Percentiles rank a stretch among this genome's conserved stretches.
Evolutionary conservation across 2,329 filamentous ascomycete genomes (phyloP).

Genomic region (Penicillium oxalicum): DNA sequence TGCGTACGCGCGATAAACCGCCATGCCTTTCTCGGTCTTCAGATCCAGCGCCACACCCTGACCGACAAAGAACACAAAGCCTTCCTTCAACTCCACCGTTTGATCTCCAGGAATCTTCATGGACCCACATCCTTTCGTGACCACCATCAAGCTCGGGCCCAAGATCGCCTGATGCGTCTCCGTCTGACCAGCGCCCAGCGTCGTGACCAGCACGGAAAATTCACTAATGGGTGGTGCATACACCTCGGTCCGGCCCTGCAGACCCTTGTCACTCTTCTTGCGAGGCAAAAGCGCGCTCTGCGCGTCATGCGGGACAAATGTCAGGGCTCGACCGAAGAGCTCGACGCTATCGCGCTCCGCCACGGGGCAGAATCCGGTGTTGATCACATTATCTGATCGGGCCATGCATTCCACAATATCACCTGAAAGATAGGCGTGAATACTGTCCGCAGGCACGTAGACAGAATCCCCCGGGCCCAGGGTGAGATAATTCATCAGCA

Average conservation of each 20-base stretch:
- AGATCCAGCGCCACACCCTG: conserved; percentile 49
- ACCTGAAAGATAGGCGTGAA: conserved; percentile 66
- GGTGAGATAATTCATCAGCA: conserved; percentile 68
- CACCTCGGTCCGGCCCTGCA: conserved; percentile 55
- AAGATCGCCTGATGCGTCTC: conserved; percentile 52
- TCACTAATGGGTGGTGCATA: conserved; percentile 65
- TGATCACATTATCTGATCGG: conserved; percentile 66
- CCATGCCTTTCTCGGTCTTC: conserved; percentile 39
- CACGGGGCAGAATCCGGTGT: conserved; percentile 65
- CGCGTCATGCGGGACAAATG: conserved; percentile 56
- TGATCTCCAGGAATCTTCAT: conserved; percentile 50
- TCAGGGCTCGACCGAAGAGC: conserved; percentile 57
- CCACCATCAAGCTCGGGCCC: conserved; percentile 60
- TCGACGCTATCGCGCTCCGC: conserved; percentile 60
- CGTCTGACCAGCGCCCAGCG: conserved; percentile 51
- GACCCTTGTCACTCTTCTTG: conserved; percentile 46
- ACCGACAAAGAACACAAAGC: conserved; percentile 62
- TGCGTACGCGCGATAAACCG: conserved; percentile 26
- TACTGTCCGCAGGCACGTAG: conserved; percentile 66
- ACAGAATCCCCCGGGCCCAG: conserved; percentile 61
- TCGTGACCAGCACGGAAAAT: conserved; percentile 61
- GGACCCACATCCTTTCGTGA: conserved; percentile 53
- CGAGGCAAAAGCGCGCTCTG: conserved; percentile 53
- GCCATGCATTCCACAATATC: conserved; percentile 78
- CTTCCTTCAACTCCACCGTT: conserved; percentile 52